Evolutionary conservation across 2,329 filamentous ascomycete species (phyloP), one percentile per base, ranked within the genome.

Genomic region (Fusarium luffae): DNA sequence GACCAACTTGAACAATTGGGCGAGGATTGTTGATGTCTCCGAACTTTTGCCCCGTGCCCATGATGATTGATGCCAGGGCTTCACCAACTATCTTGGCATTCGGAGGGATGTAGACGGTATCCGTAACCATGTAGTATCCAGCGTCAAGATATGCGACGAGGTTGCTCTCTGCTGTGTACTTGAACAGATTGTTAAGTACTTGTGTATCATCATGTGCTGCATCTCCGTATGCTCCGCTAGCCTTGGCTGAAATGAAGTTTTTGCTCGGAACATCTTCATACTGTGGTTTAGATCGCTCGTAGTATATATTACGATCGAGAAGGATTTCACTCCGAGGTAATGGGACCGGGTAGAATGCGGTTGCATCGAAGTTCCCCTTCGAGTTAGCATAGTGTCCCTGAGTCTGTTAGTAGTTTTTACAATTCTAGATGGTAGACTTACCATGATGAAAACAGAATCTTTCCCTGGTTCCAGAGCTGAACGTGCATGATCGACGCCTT

Each of bases 181-280:
- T 70, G 63, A 95, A 84, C 16, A 92, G 86, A 1, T 27, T 43
- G 30, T 74, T 76, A 18, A 96, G 86, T 16, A 87, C 88, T 10
- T 82, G 83, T 2, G 93, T 94, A 75, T 96, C 93, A 70, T 96
- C 93, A 2, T 91, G 90, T 3, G 78, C 77, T 37, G 92, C 93
- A 73, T 96, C 92, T 66, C 93, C 93, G 83, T 16, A 83, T 28
- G 72, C 74, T 5, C 74, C 74, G 21, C 55, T 64, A 13, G 58
- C 83, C 71, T 92, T 92, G 74, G 93, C 88, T 61, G 89, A 92
- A 72, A 93, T 77, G 76, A 96, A 93, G 9, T 85, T 83, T 3
- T 83, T 83, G 3, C 84, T 83, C 1, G 88, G 80, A 5, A 90
- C 74, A 28, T 84, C 78, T 59, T 89, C 86, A 76, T 96, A 97